Percentiles rank a stretch among this genome's conserved stretches.
Evolutionary conservation across 352 stramenopile species (phyloP).

Genomic region (Globisporangium cylindrosporum): DNA sequence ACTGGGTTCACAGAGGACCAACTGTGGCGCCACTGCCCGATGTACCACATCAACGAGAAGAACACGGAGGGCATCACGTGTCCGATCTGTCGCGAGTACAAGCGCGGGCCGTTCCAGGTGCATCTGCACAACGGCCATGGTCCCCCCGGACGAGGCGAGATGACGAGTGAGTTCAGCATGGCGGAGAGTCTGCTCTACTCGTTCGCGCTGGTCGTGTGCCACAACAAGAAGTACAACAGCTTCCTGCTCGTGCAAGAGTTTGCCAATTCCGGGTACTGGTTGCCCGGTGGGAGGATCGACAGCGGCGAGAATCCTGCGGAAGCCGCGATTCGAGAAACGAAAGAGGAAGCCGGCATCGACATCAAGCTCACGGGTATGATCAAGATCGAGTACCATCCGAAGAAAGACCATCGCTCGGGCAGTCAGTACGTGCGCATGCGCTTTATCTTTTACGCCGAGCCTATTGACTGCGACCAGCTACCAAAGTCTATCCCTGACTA

Average conservation of each 20-base stretch:
- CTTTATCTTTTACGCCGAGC: slow-evolving; percentile 83
- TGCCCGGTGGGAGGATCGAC: slow-evolving; percentile 76
- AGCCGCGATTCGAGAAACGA: slow-evolving; percentile 82
- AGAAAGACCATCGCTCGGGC: slow-evolving; percentile 66
- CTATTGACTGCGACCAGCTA: slow-evolving; percentile 67
- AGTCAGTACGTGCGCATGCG: slow-evolving; percentile 83
- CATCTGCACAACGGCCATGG: slow-evolving; percentile 85
- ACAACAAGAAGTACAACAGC: slow-evolving; percentile 80
- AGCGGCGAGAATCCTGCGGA: slow-evolving; percentile 71
- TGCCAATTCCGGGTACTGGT: slow-evolving; percentile 82
- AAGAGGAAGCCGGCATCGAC: slow-evolving; percentile 82
- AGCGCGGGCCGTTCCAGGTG: slow-evolving; percentile 76
- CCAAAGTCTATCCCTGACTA: slow-evolving; percentile 89
- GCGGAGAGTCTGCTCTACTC: slow-evolving; percentile 70
- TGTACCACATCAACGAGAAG: slow-evolving; percentile 87
- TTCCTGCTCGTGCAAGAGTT: slow-evolving; percentile 88
- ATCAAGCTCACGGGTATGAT: slow-evolving; percentile 75
- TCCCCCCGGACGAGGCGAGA: slow-evolving; percentile 68
- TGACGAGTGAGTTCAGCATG: slow-evolving; percentile 82
- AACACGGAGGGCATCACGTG: slow-evolving; percentile 69
- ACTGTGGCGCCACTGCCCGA: slow-evolving; percentile 78
- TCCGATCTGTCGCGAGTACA: slow-evolving; percentile 67
- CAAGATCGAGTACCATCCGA: slow-evolving; percentile 86
- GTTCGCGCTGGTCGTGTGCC: slow-evolving; percentile 82
- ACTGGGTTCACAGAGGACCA: slow-evolving; percentile 74